Conservation (phyloP, 2,329 filamentous ascomycete genomes). For the Cladosporium sp. region DNA sequence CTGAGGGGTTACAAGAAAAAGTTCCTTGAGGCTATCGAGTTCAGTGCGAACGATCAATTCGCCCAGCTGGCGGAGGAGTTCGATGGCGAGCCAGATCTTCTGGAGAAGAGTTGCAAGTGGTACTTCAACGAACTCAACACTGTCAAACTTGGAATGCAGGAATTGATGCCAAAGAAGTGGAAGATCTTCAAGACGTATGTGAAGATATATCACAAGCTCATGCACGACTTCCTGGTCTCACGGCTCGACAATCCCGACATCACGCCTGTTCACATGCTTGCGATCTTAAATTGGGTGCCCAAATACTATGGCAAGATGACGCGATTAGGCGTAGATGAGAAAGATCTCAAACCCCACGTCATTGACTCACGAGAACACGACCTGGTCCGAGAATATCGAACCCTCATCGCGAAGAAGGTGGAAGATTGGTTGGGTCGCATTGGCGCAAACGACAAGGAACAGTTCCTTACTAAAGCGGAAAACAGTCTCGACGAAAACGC, state of each 20-base stretch:
- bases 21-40: conserved; percentile 75
- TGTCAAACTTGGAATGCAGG: conserved; percentile 87
- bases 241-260: conserved; percentile 80
- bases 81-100: conserved; percentile 71
- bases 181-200: conserved; percentile 88
- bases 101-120: conserved; percentile 90
- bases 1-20: conserved; percentile 96
- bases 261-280: conserved; percentile 81
- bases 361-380: conserved; percentile 88
- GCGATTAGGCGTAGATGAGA: conserved; percentile 71
- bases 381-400: conserved; percentile 86
- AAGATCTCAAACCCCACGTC: conserved; percentile 77
- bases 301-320: conserved; percentile 96
- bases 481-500: conserved; percentile 83
- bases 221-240: conserved; percentile 87
- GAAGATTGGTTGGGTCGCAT: conserved; percentile 98
- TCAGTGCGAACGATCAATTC: conserved; percentile 71
- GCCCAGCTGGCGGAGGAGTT: conserved; percentile 66
- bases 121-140: conserved; percentile 97
- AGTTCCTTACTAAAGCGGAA: conserved; percentile 72
- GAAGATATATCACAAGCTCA: conserved; percentile 84
- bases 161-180: conserved; percentile 93
- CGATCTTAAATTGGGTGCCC: conserved; percentile 90
- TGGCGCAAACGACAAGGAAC: conserved; percentile 72
- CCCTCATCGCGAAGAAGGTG: conserved; percentile 90